Evolutionary conservation across 1,284 basidiomycete species (phyloP).

Genomic region (Vanrija sp.): DNA sequence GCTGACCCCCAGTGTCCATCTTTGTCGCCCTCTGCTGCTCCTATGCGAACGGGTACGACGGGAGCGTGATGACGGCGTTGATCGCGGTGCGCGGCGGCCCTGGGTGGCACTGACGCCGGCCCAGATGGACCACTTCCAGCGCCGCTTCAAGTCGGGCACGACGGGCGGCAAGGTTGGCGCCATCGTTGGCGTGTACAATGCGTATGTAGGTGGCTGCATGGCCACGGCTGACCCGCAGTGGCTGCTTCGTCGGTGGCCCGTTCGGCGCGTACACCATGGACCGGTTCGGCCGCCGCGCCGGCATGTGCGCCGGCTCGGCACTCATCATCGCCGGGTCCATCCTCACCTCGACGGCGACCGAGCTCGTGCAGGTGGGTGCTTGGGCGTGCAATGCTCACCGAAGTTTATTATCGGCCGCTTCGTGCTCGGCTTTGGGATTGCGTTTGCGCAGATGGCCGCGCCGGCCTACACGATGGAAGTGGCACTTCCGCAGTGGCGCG

Average conservation of each 20-base stretch:
- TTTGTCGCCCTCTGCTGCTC: not conserved
- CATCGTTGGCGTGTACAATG: not conserved
- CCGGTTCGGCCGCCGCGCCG: constrained; percentile 54
- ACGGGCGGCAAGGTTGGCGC: not conserved
- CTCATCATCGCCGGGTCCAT: constrained; percentile 50
- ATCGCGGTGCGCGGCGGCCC: not conserved
- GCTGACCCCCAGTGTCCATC: not conserved
- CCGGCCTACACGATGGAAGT: constrained; percentile 55
- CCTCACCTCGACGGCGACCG: constrained; percentile 28
- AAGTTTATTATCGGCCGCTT: constrained; percentile 54
- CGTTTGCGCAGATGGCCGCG: constrained; percentile 52
- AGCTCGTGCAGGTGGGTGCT: not conserved
- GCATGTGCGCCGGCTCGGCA: constrained; percentile 53
- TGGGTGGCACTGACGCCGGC: too few species aligned
- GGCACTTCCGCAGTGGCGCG: constrained; percentile 63
- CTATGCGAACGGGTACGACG: constrained; percentile 6
- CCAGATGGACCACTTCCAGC: not conserved
- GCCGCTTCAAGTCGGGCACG: not conserved
- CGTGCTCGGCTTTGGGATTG: constrained; percentile 53
- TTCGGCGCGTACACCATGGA: constrained; percentile 31
- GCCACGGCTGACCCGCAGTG: not conserved
- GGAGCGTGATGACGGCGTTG: constrained; percentile 1
- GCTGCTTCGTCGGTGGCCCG: not conserved
- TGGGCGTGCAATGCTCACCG: too few species aligned
- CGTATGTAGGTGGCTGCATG: too few species aligned